Conservation (phyloP, 2,329 filamentous ascomycete genomes). For the Sporothrix mexicana region DNA sequence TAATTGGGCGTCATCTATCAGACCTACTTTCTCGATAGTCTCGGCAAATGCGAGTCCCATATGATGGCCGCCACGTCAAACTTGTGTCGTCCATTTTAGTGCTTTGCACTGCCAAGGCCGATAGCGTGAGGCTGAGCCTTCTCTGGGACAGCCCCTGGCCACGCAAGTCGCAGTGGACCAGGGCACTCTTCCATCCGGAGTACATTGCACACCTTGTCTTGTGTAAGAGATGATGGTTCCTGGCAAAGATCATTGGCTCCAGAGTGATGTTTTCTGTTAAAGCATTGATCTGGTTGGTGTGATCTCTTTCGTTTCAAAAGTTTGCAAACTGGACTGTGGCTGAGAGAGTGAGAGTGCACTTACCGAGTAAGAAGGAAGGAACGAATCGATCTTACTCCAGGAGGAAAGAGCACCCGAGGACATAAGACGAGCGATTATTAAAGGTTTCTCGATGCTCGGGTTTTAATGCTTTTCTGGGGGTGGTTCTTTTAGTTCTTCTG, state of each 20-base stretch:
- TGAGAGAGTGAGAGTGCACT: neutral
- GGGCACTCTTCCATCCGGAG: neutral
- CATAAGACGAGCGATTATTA: neutral
- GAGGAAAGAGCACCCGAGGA: neutral
- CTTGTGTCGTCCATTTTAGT: neutral
- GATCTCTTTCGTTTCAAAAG: constrained; percentile 13
- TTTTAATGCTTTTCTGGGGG: neutral
- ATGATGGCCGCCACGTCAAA: neutral
- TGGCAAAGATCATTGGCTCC: neutral
- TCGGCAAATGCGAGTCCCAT: neutral
- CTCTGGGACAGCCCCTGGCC: constrained; percentile 20
- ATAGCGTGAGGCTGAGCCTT: constrained; percentile 34
- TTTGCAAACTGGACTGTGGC: neutral
- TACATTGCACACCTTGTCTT: neutral
- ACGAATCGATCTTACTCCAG: too few species aligned
- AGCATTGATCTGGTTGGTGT: neutral
- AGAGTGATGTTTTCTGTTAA: too few species aligned
- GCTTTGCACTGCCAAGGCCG: constrained; percentile 28
- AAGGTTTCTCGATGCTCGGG: neutral
- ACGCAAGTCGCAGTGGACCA: constrained; percentile 1
- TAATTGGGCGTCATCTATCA: neutral
- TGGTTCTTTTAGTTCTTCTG: neutral
- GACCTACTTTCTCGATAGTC: neutral
- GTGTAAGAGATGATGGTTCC: neutral
- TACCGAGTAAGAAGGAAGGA: neutral